A percentile compares a stretch with the other conserved stretches of the same genome.
Conservation (phyloP, 768 basidiomycete species). For the Tremella mesenterica region DNA sequence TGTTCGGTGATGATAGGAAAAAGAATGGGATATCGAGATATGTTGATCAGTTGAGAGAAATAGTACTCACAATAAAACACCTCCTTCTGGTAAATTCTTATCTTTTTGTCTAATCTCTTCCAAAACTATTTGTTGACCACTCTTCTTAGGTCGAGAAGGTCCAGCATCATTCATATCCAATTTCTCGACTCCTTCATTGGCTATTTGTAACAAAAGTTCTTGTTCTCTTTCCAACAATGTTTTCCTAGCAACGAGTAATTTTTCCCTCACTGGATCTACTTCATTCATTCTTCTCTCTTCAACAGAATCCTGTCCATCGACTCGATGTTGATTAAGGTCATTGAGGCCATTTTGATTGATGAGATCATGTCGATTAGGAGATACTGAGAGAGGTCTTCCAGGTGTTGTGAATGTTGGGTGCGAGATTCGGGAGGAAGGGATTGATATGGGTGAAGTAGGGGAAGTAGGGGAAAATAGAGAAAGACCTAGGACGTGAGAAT, state of each 20-base stretch:
- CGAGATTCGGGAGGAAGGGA: too few relatives aligned
- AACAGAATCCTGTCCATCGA: background rate
- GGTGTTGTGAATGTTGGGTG: too few relatives aligned
- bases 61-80: too few relatives aligned
- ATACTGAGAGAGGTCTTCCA: background rate
- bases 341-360: background rate
- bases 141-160: background rate
- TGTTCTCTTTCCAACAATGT: constrained; percentile 20
- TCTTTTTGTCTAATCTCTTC: background rate
- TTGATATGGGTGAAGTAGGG: constrained; percentile 4
- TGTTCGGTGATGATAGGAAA: too few relatives aligned
- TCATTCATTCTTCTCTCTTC: background rate
- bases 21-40: too few relatives aligned
- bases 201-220: constrained; percentile 17
- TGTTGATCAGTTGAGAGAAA: too few relatives aligned
- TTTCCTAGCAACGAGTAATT: constrained; percentile 15
- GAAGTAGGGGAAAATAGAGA: constrained; percentile 9
- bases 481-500: constrained; percentile 17
- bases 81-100: background rate
- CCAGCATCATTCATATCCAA: background rate
- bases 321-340: background rate
- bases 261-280: constrained; percentile 24
- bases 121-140: background rate
- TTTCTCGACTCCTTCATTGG: background rate
- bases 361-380: background rate